Percentiles rank a stretch among this genome's conserved stretches.
These are phyloP conservation scores for Chaetomium strumarium DNA, from an alignment of 2,329 filamentous ascomycete species.

Conservation along the genomic window DNA sequence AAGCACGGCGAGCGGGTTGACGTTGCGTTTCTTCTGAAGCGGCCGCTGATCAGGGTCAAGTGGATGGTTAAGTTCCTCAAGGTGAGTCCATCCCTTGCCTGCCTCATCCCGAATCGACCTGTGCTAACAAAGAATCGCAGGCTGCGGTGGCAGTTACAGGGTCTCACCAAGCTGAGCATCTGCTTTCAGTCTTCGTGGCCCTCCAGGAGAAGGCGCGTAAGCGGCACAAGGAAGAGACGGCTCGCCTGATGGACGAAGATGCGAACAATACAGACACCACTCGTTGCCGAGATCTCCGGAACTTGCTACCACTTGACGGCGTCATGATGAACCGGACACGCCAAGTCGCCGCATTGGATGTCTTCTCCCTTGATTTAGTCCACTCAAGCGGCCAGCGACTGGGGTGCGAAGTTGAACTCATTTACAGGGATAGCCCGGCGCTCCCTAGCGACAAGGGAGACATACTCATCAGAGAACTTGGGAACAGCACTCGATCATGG, in stretches of 20 bases:
- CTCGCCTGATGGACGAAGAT: conserved; percentile 75
- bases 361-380: conserved; percentile 75
- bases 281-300: conserved; percentile 71
- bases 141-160: conserved; percentile 54
- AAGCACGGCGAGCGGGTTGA: conserved; percentile 84
- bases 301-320: conserved; percentile 62
- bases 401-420: conserved; percentile 80
- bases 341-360: conserved; percentile 83
- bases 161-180: conserved; percentile 48
- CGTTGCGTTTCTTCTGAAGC: conserved; percentile 85
- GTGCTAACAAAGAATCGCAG: conserved; percentile 30
- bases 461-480: conserved; percentile 88
- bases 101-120: not conserved
- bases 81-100: conserved; percentile 37
- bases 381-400: conserved; percentile 89
- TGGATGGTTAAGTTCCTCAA: conserved; percentile 80
- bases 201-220: conserved; percentile 73
- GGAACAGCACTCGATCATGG: conserved; percentile 65
- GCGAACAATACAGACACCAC: conserved; percentile 78
- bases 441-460: conserved; percentile 66
- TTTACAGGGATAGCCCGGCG: conserved; percentile 75
- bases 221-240: conserved; percentile 56
- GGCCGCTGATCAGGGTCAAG: conserved; percentile 81
- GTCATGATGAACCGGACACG: conserved; percentile 69
- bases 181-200: conserved; percentile 59